phyloP scores from a whole-genome alignment of 805 yeast species.

The Kodamaea laetipori region DNA sequence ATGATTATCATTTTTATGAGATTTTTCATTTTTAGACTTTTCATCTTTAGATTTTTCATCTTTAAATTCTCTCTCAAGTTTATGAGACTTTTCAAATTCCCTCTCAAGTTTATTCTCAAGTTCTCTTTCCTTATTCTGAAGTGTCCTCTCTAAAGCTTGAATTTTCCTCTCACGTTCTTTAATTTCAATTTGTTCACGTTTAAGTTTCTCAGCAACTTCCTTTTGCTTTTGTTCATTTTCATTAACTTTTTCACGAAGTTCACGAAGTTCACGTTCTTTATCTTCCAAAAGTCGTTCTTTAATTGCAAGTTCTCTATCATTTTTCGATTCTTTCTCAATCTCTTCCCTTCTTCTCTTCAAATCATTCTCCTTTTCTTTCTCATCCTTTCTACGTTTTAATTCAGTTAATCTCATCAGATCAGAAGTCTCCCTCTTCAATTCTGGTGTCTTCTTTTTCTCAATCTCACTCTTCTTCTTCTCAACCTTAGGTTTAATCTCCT shows the following conservation, averaged over 20 bases:
- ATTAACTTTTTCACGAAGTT: conserved; percentile 4
- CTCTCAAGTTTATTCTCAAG: conserved; percentile 4
- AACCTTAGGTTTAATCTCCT: neutral
- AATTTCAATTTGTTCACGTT: conserved; percentile 6
- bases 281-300: conserved; percentile 12
- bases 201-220: conserved; percentile 3
- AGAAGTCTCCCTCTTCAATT: conserved; percentile 7
- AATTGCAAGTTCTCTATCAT: conserved; percentile 1
- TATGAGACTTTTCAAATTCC: conserved; percentile 13
- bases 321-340: conserved; percentile 9
- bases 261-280: conserved; percentile 8
- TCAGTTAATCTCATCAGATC: neutral
- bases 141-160: conserved; percentile 12
- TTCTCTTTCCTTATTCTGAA: conserved; percentile 12
- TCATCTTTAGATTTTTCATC: too few relatives aligned
- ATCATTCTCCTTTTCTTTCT: conserved; percentile 1
- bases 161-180: conserved; percentile 12
- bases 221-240: conserved; percentile 5
- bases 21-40: too few relatives aligned
- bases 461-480: conserved; percentile 2
- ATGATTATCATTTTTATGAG: too few relatives aligned
- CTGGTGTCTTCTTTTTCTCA: conserved; percentile 6
- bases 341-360: conserved; percentile 12
- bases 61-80: too few relatives aligned
- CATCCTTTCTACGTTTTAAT: neutral